Base-by-base conservation (phyloP, 208 protist species). In the Trypanosoma theileri region DNA sequence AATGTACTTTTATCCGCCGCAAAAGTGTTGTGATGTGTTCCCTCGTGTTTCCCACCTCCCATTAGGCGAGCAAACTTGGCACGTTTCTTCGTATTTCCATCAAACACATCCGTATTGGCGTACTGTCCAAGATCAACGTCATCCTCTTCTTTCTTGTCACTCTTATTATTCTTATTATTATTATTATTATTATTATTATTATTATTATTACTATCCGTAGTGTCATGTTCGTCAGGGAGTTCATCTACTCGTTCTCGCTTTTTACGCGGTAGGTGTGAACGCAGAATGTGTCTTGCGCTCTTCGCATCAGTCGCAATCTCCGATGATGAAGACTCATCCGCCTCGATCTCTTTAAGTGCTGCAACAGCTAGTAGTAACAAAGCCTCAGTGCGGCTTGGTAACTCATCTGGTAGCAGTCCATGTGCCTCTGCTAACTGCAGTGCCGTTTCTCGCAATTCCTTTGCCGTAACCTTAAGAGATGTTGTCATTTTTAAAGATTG, bases 1-100 rank as follows among this genome's bases (percentile, higher is more conserved):
- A 88, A 31, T 58, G 75, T 82, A 3, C 26, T 58, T 28, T 26
- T 56, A 68, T 75, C 75, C 40, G 78, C 79, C n/a, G 81, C 88
- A 24, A 80, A 67, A 2, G 79, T 86, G 42, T 59, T 79, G 76
- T 85, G 71, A 24, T 35, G 44, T 17, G 58, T 46, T 42, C 31
- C 53, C 13, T 67, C 66, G 22, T 24, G 54, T 68, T 92, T 94
- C 2, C 61, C 80, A n/a, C 89, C 86, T 24, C 90, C 90, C 85
- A 95, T 93, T 16, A 95, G 77, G 0, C 86, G 78, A 9, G 87
- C 83, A 75, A 95, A 95, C 69, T 92, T 92, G 35, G 65, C 40
- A 21, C 78, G 77, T 66, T 91, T 93, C 66, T 73, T 61, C 19
- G 50, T 66, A 58, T 92, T 75, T 12, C 73, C 71, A 58, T 79